Evolutionary conservation across 306 rosid species (phyloP).

Genomic region (Argentina anserina): DNA sequence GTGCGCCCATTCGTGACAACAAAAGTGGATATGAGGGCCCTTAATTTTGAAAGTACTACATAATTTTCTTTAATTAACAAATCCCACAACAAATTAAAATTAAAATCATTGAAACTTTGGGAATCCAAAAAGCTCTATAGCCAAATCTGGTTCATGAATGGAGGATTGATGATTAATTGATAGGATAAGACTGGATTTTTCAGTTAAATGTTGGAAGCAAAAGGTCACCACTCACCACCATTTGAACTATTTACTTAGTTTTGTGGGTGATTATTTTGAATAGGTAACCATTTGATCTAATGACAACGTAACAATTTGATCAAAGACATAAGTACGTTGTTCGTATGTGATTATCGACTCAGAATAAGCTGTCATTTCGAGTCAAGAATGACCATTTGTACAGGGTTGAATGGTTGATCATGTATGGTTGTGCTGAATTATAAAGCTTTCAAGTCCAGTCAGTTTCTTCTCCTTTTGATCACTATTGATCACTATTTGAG

Average conservation of each 20-base stretch:
- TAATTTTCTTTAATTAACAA: not conserved
- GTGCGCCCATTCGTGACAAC: constrained; percentile 34
- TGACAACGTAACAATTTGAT: not conserved
- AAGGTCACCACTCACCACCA: not conserved
- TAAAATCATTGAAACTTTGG: constrained; percentile 7
- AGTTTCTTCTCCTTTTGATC: not conserved
- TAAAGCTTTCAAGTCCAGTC: not conserved
- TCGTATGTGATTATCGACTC: not conserved
- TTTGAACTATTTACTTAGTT: too few species aligned
- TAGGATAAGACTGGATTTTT: not conserved
- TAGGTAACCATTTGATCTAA: not conserved
- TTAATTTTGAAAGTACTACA: not conserved
- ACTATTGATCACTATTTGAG: not conserved
- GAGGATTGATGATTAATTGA: not conserved
- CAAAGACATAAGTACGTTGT: not conserved
- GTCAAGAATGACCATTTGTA: not conserved
- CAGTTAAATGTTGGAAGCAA: not conserved
- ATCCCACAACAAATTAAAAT: not conserved
- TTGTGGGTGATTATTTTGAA: not conserved
- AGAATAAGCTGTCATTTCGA: not conserved
- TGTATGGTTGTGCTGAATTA: not conserved
- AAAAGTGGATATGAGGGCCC: constrained; percentile 33
- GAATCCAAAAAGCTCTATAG: not conserved
- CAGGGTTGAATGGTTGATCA: not conserved
- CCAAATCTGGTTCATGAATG: not conserved